phyloP scores from a whole-genome alignment of 2,329 filamentous ascomycete species.

The Fusarium continuum region DNA sequence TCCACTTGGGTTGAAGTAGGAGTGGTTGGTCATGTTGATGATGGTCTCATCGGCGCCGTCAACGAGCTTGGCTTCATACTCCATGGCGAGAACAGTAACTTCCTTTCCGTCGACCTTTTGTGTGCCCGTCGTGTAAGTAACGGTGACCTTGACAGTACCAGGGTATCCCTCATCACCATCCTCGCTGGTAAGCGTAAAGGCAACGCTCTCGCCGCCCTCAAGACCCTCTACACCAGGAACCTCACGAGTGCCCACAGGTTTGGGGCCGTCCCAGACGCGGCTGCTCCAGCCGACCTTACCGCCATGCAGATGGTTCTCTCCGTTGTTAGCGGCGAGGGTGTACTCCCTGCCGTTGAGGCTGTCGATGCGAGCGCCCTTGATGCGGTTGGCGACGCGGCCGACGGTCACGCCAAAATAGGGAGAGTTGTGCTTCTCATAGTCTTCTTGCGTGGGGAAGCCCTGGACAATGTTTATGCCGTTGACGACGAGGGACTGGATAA shows the following conservation, averaged over 20 bases:
- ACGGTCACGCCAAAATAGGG: slow-evolving; percentile 95
- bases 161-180: slow-evolving; percentile 93
- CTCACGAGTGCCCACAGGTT: slow-evolving; percentile 60
- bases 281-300: slow-evolving; percentile 83
- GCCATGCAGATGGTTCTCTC: slow-evolving; percentile 78
- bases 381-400: slow-evolving; percentile 83
- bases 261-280: slow-evolving; percentile 78
- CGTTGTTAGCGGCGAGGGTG: slow-evolving; percentile 77
- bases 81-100: slow-evolving; percentile 79
- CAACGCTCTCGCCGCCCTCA: slow-evolving; percentile 71
- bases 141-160: slow-evolving; percentile 79
- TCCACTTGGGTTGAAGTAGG: slow-evolving; percentile 74
- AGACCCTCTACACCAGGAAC: slow-evolving; percentile 62
- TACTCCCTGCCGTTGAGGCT: slow-evolving; percentile 77
- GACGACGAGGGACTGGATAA: slow-evolving; percentile 83
- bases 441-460: slow-evolving; percentile 78
- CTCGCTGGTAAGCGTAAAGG: slow-evolving; percentile 72
- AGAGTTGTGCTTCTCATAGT: slow-evolving; percentile 78
- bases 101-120: slow-evolving; percentile 69
- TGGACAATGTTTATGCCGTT: slow-evolving; percentile 87
- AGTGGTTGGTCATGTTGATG: slow-evolving; percentile 96
- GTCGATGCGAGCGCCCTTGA: slow-evolving; percentile 75
- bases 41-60: slow-evolving; percentile 86
- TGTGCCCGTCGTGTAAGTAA: slow-evolving; percentile 81
- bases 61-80: slow-evolving; percentile 87